Conservation (phyloP, 345 rosid species). For the Conringia planisiliqua region DNA sequence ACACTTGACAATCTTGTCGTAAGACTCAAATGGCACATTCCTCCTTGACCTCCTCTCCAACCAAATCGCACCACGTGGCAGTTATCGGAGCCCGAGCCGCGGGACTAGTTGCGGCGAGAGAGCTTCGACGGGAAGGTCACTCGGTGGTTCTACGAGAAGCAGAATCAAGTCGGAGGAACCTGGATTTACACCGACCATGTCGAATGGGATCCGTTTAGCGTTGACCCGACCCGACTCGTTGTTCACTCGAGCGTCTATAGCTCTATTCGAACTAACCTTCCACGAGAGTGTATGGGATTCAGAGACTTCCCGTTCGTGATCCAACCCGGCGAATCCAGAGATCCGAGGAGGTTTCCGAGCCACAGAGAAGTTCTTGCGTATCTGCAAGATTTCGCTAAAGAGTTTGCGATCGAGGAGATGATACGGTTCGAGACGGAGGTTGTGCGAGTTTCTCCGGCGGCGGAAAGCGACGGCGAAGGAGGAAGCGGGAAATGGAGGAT, state of each 20-base stretch:
- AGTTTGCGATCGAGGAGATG: conserved; percentile 58
- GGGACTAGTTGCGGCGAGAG: conserved; percentile 67
- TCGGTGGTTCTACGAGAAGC: conserved; percentile 65
- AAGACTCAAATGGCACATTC: conserved; percentile 29
- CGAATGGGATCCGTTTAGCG: conserved; percentile 63
- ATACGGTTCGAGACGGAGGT: conserved; percentile 62
- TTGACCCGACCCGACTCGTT: conserved; percentile 51
- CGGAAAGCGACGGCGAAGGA: conserved; percentile 17
- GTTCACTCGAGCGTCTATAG: conserved; percentile 66
- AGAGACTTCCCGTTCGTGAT: conserved; percentile 45
- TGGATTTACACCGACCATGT: conserved; percentile 64
- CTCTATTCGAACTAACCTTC: conserved; percentile 83
- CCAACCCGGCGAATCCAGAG: conserved; percentile 35
- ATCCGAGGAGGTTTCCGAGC: conserved; percentile 69
- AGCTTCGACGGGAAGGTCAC: conserved; percentile 80
- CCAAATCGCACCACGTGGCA: conserved; percentile 55
- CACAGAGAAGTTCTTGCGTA: conserved; percentile 65
- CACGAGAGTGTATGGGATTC: conserved; percentile 49
- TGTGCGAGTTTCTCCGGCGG: conserved; percentile 33
- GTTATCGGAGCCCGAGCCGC: conserved; percentile 86
- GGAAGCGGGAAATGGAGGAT: conserved; percentile 9
- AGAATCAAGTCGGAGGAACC: conserved; percentile 58
- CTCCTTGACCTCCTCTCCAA: neutral
- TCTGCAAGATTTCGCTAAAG: conserved; percentile 53
- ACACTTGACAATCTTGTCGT: neutral